Percentiles rank a stretch among this genome's conserved stretches.
Evolutionary conservation across 2,329 filamentous ascomycete species (phyloP).

Genomic region (Cordyceps fumosorosea): DNA sequence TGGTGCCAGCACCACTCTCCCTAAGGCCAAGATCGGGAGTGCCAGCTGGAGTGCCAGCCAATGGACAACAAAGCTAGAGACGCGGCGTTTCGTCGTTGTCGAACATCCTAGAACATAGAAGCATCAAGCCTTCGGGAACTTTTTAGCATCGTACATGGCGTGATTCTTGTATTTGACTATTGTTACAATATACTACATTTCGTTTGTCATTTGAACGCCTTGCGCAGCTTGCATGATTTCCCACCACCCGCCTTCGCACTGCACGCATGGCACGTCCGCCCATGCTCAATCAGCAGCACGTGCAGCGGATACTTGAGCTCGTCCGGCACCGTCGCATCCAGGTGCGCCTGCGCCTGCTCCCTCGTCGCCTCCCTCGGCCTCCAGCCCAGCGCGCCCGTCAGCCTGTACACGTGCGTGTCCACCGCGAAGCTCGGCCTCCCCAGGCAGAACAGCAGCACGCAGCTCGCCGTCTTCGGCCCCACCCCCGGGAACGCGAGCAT

Average conservation of each 20-base stretch:
- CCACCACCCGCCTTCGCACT: slow-evolving; percentile 22
- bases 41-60: neutral
- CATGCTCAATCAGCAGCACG: slow-evolving; percentile 42
- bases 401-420: slow-evolving; percentile 46
- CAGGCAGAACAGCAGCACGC: slow-evolving; percentile 46
- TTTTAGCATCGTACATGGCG: neutral
- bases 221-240: slow-evolving; percentile 1
- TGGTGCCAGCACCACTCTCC: slow-evolving; percentile 2
- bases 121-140: neutral
- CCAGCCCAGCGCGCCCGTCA: slow-evolving; percentile 44
- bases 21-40: neutral
- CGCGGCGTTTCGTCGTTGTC: neutral
- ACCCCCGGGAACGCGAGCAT: slow-evolving; percentile 45
- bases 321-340: slow-evolving; percentile 41
- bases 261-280: slow-evolving; percentile 39
- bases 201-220: neutral
- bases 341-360: slow-evolving; percentile 42
- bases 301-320: slow-evolving; percentile 45
- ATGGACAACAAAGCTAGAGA: neutral
- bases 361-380: slow-evolving; percentile 33
- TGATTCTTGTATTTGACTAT: neutral
- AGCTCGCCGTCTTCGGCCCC: slow-evolving; percentile 48
- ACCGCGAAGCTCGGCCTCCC: slow-evolving; percentile 42
- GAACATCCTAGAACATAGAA: neutral
- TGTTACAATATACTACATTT: neutral